A percentile compares a stretch with the other conserved stretches of the same genome.
Conservation (phyloP, 257 asterid species). For the Forsythia viridissima region DNA sequence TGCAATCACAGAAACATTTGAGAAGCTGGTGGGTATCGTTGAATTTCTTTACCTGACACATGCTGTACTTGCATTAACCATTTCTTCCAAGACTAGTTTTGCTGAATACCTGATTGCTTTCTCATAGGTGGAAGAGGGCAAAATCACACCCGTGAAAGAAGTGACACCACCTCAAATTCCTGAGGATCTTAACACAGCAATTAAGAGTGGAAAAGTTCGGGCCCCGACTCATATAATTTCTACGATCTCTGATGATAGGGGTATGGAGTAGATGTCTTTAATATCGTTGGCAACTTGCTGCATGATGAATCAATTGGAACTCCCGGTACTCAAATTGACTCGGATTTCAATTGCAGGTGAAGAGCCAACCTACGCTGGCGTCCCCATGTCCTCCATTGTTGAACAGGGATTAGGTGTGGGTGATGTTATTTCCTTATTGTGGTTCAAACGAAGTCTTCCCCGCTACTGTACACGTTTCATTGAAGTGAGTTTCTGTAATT, state of each 20-base stretch:
- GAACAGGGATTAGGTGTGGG: conserved; percentile 98
- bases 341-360: conserved; percentile 63
- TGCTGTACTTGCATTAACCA: conserved; percentile 11
- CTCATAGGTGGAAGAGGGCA: conserved; percentile 69
- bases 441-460: conserved; percentile 99
- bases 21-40: conserved; percentile 58
- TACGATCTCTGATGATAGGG: conserved; percentile 98
- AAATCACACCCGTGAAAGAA: conserved; percentile 77
- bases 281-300: conserved; percentile 6
- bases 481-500: conserved; percentile 55
- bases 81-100: neutral
- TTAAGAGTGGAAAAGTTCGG: conserved; percentile 97
- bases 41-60: neutral
- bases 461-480: conserved; percentile 92
- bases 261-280: conserved; percentile 34
- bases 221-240: conserved; percentile 99
- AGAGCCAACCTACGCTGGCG: conserved; percentile 95
- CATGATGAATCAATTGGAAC: conserved; percentile 1
- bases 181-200: conserved; percentile 89
- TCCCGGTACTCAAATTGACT: conserved; percentile 18
- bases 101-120: conserved; percentile 29
- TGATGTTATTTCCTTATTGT: conserved; percentile 90
- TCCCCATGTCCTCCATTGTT: conserved; percentile 94
- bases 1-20: conserved; percentile 77
- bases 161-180: conserved; percentile 96